Evolutionary conservation across 768 basidiomycete genomes (phyloP), one percentile per base, ranked within the genome.

Genomic region (Phylloporus sp.): DNA sequence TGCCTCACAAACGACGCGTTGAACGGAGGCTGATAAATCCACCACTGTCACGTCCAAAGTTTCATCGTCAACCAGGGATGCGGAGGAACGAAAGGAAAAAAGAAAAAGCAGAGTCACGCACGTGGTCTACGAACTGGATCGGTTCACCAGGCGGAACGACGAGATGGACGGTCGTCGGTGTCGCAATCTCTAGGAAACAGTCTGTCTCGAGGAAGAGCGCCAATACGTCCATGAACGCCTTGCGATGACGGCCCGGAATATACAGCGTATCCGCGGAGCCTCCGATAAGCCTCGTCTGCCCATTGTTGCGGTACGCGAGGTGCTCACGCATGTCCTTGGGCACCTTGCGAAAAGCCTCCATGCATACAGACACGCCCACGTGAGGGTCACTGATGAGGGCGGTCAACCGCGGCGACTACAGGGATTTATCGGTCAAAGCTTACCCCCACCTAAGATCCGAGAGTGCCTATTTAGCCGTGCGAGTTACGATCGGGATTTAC

Each of bases 211-310:
- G 64, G 58, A 78, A 78, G 15, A 68, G 53, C 1, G 61, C 70
- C 10, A 76, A 59, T 9, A 68, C 60, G 14, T 72, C 67, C 66
- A 75, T 68, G 60, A 77, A 71, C 7, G 54, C 45, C 11, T 44
- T 44, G 28, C 69, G 67, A 44, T 72, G 70, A 3, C 66, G 64
- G 11, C 70, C 70, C 6, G 76, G 76, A 36, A 77, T 68, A 53
- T 78, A 77, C 43, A 77, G 42, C 38, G 75, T 78, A 48, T 77
- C 75, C 15, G 63, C 70, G 1, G 73, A 77, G 13, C 76, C 76
- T 17, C 75, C 74, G 29, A 78, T 63, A 22, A 77, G 60, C 27
- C 71, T 67, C 28, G 68, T 68, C 39, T 57, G 48, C 9, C 60
- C 68, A 23, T 63, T 46, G 5, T 62, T 69, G 15, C 68, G 59